Percentiles rank a stretch among this genome's conserved stretches.
phyloP scores from a whole-genome alignment of 2,329 filamentous ascomycete genomes.

The Diaporthe amygdali region DNA sequence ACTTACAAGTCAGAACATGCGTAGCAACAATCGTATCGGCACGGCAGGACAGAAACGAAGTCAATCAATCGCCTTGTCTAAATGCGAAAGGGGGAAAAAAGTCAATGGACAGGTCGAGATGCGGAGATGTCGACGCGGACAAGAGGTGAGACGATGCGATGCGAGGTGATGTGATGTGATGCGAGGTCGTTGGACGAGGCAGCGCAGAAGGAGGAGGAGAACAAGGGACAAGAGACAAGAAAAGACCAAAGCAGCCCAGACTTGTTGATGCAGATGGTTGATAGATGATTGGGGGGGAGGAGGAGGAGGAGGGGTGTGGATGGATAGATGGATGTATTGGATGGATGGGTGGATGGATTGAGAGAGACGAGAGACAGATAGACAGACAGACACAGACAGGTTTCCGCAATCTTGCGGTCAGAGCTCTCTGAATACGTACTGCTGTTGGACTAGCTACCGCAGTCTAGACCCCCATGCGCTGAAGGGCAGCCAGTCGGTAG shows the following conservation, averaged over 20 bases:
- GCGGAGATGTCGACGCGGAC: neutral
- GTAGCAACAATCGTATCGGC: neutral
- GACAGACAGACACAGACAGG: neutral
- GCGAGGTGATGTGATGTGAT: constrained; percentile 17
- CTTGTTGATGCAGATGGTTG: neutral
- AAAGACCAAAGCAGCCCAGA: constrained; percentile 7
- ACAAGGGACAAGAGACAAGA: constrained; percentile 9
- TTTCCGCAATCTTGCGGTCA: constrained; percentile 16
- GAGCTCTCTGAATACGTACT: neutral
- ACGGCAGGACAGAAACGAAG: neutral
- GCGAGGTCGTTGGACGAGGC: neutral
- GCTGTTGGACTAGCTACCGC: neutral
- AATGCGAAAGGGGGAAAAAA: neutral
- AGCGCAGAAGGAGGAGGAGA: neutral
- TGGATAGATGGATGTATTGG: no score
- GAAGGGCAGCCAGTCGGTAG: neutral
- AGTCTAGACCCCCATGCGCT: neutral
- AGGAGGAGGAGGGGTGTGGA: neutral
- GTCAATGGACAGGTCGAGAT: neutral
- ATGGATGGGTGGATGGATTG: neutral
- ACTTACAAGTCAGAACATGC: neutral
- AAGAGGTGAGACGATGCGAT: neutral
- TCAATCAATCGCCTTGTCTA: constrained; percentile 9
- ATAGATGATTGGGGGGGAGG: neutral
- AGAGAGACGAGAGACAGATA: neutral